Percentiles rank a stretch among this genome's conserved stretches.
These are phyloP conservation scores for Polytrichum commune DNA, from an alignment of 225 moss, liverwort and hornwort species.

Conservation along the genomic window DNA sequence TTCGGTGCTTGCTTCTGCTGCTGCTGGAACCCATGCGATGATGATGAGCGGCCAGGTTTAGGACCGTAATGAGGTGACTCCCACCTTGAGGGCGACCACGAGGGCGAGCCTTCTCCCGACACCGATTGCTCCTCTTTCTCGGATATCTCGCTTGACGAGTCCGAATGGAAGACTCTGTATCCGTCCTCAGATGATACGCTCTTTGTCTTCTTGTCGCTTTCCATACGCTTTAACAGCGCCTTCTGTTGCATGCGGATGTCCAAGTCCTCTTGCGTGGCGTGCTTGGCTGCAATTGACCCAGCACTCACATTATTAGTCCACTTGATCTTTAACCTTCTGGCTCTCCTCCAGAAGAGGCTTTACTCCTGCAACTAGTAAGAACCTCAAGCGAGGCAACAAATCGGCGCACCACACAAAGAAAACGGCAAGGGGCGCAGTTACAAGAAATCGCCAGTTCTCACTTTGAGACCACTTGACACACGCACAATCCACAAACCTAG, in stretches of 20 bases:
- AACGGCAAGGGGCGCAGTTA: no score
- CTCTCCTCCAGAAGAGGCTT: no score
- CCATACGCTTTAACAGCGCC: constrained; percentile 37
- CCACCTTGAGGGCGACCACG: constrained; percentile 63
- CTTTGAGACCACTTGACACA: no score
- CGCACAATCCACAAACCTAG: no score
- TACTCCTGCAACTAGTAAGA: background rate
- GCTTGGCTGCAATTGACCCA: constrained; percentile 49
- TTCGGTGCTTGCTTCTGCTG: background rate
- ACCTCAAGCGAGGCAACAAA: background rate
- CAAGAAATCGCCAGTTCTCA: no score
- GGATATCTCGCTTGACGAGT: constrained; percentile 58
- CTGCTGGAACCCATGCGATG: constrained; percentile 19
- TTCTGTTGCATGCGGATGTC: constrained; percentile 49
- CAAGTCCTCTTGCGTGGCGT: constrained; percentile 62
- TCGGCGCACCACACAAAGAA: no score
- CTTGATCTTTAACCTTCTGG: no score
- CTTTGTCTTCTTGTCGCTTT: constrained; percentile 36
- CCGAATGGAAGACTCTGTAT: constrained; percentile 44
- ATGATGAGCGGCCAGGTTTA: constrained; percentile 18
- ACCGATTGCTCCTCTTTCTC: constrained; percentile 49
- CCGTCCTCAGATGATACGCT: constrained; percentile 48
- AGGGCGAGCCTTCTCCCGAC: constrained; percentile 51
- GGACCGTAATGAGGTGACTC: constrained; percentile 30
- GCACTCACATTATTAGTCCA: background rate